Conservation (phyloP, 192 early-diverging fungal species). For the Mortierella alpina region DNA sequence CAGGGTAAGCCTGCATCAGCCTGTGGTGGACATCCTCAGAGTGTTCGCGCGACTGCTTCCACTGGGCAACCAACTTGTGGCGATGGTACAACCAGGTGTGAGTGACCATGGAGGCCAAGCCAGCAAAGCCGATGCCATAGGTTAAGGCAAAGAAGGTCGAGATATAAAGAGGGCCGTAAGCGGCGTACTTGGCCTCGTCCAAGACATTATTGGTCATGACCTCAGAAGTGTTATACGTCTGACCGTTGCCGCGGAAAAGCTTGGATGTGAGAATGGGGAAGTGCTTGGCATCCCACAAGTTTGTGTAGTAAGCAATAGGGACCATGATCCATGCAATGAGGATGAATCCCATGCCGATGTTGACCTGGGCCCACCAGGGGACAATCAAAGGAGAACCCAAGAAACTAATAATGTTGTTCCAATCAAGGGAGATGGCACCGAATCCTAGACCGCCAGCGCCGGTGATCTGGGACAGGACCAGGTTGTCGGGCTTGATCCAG, state of each 20-base stretch:
- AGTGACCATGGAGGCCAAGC: conserved; percentile 63
- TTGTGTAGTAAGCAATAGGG: conserved; percentile 73
- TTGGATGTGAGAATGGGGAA: conserved; percentile 55
- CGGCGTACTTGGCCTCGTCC: conserved; percentile 55
- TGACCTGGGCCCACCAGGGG: conserved; percentile 67
- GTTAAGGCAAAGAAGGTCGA: conserved; percentile 61
- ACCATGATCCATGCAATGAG: conserved; percentile 75
- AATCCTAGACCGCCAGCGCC: conserved; percentile 76
- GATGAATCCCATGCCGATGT: conserved; percentile 70
- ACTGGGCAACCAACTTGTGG: conserved; percentile 60
- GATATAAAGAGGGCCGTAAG: conserved; percentile 61
- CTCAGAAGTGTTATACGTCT: conserved; percentile 16
- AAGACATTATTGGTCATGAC: conserved; percentile 51
- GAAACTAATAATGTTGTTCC: conserved; percentile 63
- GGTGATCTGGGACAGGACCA: conserved; percentile 39
- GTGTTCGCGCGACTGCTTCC: conserved; percentile 44
- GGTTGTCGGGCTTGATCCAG: conserved; percentile 36
- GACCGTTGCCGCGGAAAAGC: conserved; percentile 50
- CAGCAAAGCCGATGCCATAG: conserved; percentile 65
- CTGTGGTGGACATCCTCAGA: conserved; percentile 67
- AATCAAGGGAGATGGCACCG: conserved; percentile 78
- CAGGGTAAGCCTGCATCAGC: conserved; percentile 72
- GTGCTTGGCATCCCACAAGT: conserved; percentile 62
- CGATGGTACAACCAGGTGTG: conserved; percentile 74
- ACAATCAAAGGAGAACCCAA: conserved; percentile 54